These are phyloP conservation scores for Liquidambar formosana DNA, from an alignment of 164 flowering plant genomes.

Conservation along the genomic window DNA sequence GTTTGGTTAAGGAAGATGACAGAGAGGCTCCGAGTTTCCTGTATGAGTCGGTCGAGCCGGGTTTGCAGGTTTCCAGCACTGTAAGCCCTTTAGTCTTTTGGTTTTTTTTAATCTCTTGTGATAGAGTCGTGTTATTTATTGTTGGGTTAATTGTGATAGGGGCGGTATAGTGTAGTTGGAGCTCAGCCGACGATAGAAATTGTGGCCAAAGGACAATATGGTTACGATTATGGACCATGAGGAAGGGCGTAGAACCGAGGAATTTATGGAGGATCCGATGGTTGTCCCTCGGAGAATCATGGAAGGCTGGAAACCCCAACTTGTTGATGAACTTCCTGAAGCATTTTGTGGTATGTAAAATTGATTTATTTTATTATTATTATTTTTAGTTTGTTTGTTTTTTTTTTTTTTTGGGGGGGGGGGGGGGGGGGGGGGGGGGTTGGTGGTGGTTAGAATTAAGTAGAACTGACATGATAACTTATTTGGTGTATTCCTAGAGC, in stretches of 20 bases:
- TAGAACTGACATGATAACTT: too few relatives aligned
- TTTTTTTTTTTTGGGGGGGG: too few relatives aligned
- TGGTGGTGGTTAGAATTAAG: too few relatives aligned
- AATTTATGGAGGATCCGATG: constrained; percentile 78
- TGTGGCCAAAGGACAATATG: constrained; percentile 70
- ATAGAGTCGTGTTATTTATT: neutral
- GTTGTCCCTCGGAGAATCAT: constrained; percentile 54
- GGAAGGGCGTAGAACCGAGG: constrained; percentile 58
- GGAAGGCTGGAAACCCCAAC: constrained; percentile 73
- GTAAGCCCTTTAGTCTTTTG: constrained; percentile 34
- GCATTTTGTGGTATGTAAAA: constrained; percentile 68
- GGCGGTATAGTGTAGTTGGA: constrained; percentile 85
- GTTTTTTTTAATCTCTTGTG: too few relatives aligned
- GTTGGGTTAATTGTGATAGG: constrained; percentile 38
- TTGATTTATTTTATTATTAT: neutral
- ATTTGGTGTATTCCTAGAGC: too few relatives aligned
- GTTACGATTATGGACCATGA: constrained; percentile 79
- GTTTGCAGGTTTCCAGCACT: constrained; percentile 42
- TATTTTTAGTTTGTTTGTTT: too few relatives aligned
- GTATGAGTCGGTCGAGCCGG: constrained; percentile 83
- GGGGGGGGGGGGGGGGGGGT: too few relatives aligned
- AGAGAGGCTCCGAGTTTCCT: constrained; percentile 83
- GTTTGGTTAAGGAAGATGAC: constrained; percentile 79
- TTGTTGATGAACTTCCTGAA: constrained; percentile 71
- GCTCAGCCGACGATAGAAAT: constrained; percentile 85